Conservation (phyloP, 108 stramenopile genomes). For the Nitzschia sp. region DNA sequence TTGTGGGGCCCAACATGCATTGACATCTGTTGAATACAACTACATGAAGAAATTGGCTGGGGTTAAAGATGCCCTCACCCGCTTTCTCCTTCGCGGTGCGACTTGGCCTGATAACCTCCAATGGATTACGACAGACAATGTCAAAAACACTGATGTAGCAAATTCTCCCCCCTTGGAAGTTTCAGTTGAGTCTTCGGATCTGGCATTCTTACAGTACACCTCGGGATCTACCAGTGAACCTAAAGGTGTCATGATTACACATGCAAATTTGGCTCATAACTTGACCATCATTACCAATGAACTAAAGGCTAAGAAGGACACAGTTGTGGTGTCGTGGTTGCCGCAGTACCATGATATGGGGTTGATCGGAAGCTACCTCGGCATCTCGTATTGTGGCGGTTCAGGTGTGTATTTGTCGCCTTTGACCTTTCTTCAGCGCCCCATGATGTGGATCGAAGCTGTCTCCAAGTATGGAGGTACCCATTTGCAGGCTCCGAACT, state of each 20-base stretch:
- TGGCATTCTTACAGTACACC: conserved; percentile 98
- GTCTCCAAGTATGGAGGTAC: conserved; percentile 83
- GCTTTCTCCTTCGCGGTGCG: conserved; percentile 17
- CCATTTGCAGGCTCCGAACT: conserved; percentile 98
- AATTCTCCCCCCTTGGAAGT: not conserved
- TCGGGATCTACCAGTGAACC: conserved; percentile 94
- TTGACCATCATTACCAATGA: conserved; percentile 81
- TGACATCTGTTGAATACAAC: conserved; percentile 87
- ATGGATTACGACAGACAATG: conserved; percentile 72
- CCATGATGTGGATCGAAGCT: conserved; percentile 88
- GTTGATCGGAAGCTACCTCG: conserved; percentile 93
- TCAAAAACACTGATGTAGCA: conserved; percentile 9
- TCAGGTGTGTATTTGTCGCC: conserved; percentile 95
- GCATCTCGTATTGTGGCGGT: conserved; percentile 93
- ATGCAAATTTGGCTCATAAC: conserved; percentile 90
- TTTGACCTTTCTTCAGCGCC: conserved; percentile 91
- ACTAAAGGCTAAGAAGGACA: conserved; percentile 68
- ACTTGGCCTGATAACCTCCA: conserved; percentile 74
- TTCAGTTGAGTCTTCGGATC: conserved; percentile 30
- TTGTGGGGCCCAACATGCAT: conserved; percentile 81
- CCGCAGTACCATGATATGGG: conserved; percentile 99
- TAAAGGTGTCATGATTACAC: conserved; percentile 94
- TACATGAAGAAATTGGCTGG: conserved; percentile 63
- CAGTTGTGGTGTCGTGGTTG: conserved; percentile 96
- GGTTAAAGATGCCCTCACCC: conserved; percentile 30